A percentile compares a stretch with the other conserved stretches of the same genome.
Conservation (phyloP, 2,329 filamentous ascomycete genomes). For the Neonectria hederae region DNA sequence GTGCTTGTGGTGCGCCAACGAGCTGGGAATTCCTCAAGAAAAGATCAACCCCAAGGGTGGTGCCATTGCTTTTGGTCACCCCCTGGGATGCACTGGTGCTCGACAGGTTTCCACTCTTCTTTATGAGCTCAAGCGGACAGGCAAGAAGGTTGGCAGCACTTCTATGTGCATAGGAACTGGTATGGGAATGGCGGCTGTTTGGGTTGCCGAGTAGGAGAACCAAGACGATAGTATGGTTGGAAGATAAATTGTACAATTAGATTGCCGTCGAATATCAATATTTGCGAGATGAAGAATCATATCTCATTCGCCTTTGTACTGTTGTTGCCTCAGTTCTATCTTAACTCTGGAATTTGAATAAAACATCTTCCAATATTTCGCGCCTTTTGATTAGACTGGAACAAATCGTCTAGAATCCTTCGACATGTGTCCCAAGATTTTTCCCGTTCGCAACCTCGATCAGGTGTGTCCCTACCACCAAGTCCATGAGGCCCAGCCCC, state of each 20-base stretch:
- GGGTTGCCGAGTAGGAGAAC: constrained; percentile 82
- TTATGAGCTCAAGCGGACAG: constrained; percentile 86
- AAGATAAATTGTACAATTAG: constrained; percentile 41
- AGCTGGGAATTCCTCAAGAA: constrained; percentile 81
- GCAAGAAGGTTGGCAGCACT: constrained; percentile 87
- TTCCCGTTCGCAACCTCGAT: constrained; percentile 64
- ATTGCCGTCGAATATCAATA: constrained; percentile 26
- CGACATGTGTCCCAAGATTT: constrained; percentile 62
- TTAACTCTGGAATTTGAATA: constrained; percentile 23
- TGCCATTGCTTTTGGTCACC: constrained; percentile 95
- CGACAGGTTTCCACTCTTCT: constrained; percentile 92
- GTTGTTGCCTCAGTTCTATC: background rate
- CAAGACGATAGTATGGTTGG: constrained; percentile 7
- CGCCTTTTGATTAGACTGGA: too few species aligned
- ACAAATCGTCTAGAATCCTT: constrained; percentile 55
- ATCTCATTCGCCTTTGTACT: background rate
- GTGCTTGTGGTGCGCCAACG: constrained; percentile 91
- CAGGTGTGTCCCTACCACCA: constrained; percentile 68
- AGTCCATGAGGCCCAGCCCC: constrained; percentile 72
- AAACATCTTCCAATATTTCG: constrained; percentile 6
- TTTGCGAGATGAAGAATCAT: background rate
- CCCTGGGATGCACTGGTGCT: constrained; percentile 92
- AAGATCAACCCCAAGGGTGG: constrained; percentile 99
- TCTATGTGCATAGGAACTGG: constrained; percentile 97
- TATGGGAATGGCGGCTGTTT: constrained; percentile 97